Evolutionary conservation across 2,329 filamentous ascomycete genomes (phyloP), one percentile per base, ranked within the genome.

Genomic region (Triangularia setosa): DNA sequence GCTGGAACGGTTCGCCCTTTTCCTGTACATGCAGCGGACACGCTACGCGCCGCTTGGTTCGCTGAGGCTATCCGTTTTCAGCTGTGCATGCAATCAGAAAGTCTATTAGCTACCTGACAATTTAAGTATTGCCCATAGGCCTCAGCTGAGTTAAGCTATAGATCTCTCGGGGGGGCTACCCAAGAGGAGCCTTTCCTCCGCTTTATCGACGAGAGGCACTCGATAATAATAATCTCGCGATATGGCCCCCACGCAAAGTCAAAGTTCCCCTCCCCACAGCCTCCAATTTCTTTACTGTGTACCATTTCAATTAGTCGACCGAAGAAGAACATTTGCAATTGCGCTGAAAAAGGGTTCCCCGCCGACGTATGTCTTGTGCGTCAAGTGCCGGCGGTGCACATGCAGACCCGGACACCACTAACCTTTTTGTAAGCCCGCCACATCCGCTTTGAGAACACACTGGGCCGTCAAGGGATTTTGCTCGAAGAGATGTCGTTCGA

Each of bases 381-480:
- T 33, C 57, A 59, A 59, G 57, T 59, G 40, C 58, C 58, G 58
- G 58, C 58, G 40, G 58, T 60, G 58, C 58, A 60, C 27, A 40
- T 60, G 58, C 58, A 60, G 48, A 24, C 40, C 23, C 58, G 58
- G 58, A 53, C 35, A 27, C 25, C 23, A 16, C 58, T 60, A 60
- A 52, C 40, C 35, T 25, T 12, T 28, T 53, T 28, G 40, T 18
- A 27, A 60, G 18, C 40, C n/a, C 58, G 58, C 58, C 58, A 53
- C 58, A 40, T 48, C 35, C 35, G 28, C 35, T 61, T 24, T 44
- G 11, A 24, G n/a, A n/a, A 16, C 5, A 21, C 56, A 21, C 18
- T n/a, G 25, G 30, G 30, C 28, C 35, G 28, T 53, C 21, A 52
- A 28, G 11, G 23, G 25, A 40, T 57, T 53, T 28, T 44, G 27